Evolutionary conservation across 495 filamentous ascomycete genomes (phyloP).

Genomic region (Patellaria atrata): DNA sequence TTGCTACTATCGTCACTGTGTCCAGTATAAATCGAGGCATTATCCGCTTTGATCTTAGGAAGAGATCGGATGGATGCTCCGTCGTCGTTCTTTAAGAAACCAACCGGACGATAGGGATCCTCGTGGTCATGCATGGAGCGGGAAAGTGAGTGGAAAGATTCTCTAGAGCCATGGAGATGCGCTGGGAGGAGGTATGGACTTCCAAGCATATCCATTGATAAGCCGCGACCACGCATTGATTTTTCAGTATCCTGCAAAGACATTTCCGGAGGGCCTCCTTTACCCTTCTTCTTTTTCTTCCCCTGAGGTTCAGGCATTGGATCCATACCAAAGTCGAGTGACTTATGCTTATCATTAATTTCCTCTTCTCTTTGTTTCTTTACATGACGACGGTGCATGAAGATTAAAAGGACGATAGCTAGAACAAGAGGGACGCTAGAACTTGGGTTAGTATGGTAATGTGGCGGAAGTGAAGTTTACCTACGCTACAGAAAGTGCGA

Average conservation of each 20-base stretch:
- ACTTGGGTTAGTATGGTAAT: slow-evolving; percentile 20
- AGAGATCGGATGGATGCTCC: slow-evolving; percentile 4
- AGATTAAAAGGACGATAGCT: slow-evolving; percentile 53
- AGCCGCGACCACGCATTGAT: slow-evolving; percentile 41
- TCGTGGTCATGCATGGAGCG: slow-evolving; percentile 51
- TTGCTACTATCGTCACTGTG: slow-evolving; percentile 43
- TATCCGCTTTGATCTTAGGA: slow-evolving; percentile 35
- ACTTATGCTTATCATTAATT: slow-evolving; percentile 73
- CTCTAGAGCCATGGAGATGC: slow-evolving; percentile 57
- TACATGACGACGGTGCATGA: slow-evolving; percentile 62
- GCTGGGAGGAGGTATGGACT: slow-evolving; percentile 88
- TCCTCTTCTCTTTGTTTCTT: slow-evolving; percentile 67
- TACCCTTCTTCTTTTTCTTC: slow-evolving; percentile 39
- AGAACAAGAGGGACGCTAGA: slow-evolving; percentile 59
- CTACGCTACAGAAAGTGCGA: slow-evolving; percentile 72
- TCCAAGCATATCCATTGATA: slow-evolving; percentile 71
- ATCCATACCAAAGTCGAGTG: slow-evolving; percentile 85
- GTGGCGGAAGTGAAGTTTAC: slow-evolving; percentile 32
- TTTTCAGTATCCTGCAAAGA: slow-evolving; percentile 33
- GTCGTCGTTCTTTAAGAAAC: slow-evolving; percentile 42
- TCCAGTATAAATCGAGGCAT: slow-evolving; percentile 49
- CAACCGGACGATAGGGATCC: slow-evolving; percentile 72
- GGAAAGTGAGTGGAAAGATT: slow-evolving; percentile 76
- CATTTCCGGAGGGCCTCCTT: slow-evolving; percentile 29
- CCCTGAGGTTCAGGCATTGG: slow-evolving; percentile 24